A percentile compares a stretch with the other conserved stretches of the same genome.
phyloP scores from a whole-genome alignment of 2,329 filamentous ascomycete genomes.

The Colletotrichum sp. region DNA sequence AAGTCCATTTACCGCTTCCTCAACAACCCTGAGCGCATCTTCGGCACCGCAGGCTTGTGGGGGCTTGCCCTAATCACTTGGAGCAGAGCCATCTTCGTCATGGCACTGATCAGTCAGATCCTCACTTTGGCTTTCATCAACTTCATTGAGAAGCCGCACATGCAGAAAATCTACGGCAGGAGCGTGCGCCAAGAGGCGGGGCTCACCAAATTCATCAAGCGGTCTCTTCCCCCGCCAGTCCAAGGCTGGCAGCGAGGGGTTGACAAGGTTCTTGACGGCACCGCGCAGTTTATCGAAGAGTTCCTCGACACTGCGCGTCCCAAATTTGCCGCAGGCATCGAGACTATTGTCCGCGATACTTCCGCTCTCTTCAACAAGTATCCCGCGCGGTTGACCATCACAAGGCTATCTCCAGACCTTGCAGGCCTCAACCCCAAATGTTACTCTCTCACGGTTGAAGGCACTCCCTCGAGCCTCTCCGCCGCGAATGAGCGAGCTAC shows the following conservation, averaged over 20 bases:
- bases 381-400: conserved; percentile 84
- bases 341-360: conserved; percentile 86
- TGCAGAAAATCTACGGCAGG: conserved; percentile 95
- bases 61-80: conserved; percentile 92
- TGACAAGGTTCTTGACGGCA: conserved; percentile 85
- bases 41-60: conserved; percentile 95
- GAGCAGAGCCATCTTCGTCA: conserved; percentile 83
- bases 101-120: conserved; percentile 85
- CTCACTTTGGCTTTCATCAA: conserved; percentile 88
- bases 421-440: conserved; percentile 80
- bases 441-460: conserved; percentile 79
- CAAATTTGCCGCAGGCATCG: conserved; percentile 85
- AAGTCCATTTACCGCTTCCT: conserved; percentile 97
- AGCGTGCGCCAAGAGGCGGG: conserved; percentile 86
- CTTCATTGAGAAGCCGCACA: conserved; percentile 93
- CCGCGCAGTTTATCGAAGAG: conserved; percentile 88
- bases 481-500: conserved; percentile 64
- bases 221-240: conserved; percentile 82
- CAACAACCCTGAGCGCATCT: conserved; percentile 94
- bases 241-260: conserved; percentile 85
- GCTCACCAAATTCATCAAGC: conserved; percentile 88
- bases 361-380: conserved; percentile 88
- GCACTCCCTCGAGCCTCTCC: conserved; percentile 59
- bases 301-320: conserved; percentile 85
- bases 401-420: conserved; percentile 78